Evolutionary conservation across 148 eudicot species (phyloP), one percentile per base, ranked within the genome.

Genomic region (Rhododendron williamsianum): DNA sequence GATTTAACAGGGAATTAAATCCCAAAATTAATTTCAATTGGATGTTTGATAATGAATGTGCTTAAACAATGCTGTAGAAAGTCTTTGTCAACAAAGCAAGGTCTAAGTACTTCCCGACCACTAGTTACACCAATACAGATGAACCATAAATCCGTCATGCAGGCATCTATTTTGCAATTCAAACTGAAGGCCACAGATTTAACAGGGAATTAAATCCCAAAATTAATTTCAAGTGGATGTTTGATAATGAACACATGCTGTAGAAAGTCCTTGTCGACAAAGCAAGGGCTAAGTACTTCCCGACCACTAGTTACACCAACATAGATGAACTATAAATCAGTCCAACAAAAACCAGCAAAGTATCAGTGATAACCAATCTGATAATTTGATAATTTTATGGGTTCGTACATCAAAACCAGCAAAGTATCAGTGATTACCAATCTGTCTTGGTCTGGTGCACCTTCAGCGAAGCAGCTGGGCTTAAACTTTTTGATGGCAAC

Each of bases 401-500:
- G 33, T 69, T 18, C 3, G 10, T 4, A 72, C 35, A 16, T 35
- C 9, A 13, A 77, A 25, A 85, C 15, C 63, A 67, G 33, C 54
- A 41, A 60, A 76, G 63, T 78, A 15, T 72, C 8, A n/a, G 30
- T 12, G 46, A 36, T 56, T 88, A 92, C 93, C 94, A 92, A 83
- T 83, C 90, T 85, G 58, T 94, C 91, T 46, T 91, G 90, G 80
- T 88, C 88, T 72, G 82, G 78, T 83, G 88, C 77, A 21, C 88
- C 83, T 43, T 89, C 93, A 87, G 85, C 77, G 49, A 91, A 91
- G 79, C 91, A 92, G 69, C 91, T 88, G 6, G 87, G 86, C 84
- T 91, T 91, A 80, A 92, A 86, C 33, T 87, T 90, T 83, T 92
- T 94, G 67, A 94, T 88, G 49, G 95, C 96, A 67, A 94, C 95